Base-by-base conservation (phyloP, 2,329 filamentous ascomycete species). In the Calonectria hawksworthii region DNA sequence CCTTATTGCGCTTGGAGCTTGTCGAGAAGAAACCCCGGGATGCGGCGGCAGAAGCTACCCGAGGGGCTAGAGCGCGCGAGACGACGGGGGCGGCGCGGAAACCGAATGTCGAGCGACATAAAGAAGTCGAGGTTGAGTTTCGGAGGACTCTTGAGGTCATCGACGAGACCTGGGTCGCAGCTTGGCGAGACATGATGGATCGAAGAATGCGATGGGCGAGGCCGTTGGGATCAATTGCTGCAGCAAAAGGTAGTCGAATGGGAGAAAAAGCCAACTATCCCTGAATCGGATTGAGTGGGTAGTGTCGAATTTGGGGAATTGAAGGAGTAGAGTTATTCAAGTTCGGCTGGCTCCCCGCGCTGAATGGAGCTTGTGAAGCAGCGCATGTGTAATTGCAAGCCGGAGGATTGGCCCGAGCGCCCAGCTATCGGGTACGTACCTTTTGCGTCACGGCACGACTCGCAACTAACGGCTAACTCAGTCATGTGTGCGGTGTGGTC, bases 111-210 rank as follows among this genome's bases (percentile, higher is more conserved):
- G 82, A 70, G 69, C 79, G 82, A 32, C 74, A 70, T 34, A 76
- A 68, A 70, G 74, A 69, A 32, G 72, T 80, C 32, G 79, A 78
- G 10, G 72, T 80, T 36, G 79, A 78, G 11, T 70, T 80, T 69
- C 80, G 83, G 67, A 86, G 68, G 69, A 83, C 80, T 74, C 84
- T 85, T 64, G 80, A 76, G 75, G 85, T 82, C 73, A 84, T 77
- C 70, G 86, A 85, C 56, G 86, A 83, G 72, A 88, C 81, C 76
- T 86, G 85, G 66, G 80, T 73, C 77, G 87, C 70, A 75, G 74
- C 81, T 73, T 80, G 79, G 74, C 83, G 82, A 68, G 83, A 82
- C 83, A 85, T 85, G 69, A 30, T 72, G 63, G 50, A 67, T 61
- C 70, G 63, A 54, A 44, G 41, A n/a, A 21, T 32, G 47, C 6